A percentile compares a stretch with the other conserved stretches of the same genome.
Evolutionary conservation across 106 monocot species (phyloP).

Genomic region (Dioscorea dumetorum): DNA sequence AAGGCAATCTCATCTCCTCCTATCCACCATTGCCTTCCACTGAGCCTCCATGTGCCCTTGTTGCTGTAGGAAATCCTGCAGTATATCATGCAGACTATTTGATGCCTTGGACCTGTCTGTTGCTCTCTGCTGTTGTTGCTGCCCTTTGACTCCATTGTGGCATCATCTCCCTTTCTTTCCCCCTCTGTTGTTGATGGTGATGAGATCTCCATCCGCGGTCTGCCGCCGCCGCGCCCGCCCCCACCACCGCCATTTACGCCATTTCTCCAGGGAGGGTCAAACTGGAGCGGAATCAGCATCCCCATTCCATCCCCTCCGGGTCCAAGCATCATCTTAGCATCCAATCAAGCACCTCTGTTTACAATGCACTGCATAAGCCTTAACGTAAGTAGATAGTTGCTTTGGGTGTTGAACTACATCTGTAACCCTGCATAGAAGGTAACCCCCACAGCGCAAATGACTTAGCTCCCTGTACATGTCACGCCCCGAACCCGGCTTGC

Average conservation of each 20-base stretch:
- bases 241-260: neutral
- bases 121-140: slow-evolving; percentile 56
- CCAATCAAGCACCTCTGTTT: neutral
- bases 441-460: too few species aligned
- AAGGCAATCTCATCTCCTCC: slow-evolving; percentile 16
- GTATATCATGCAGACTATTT: slow-evolving; percentile 37
- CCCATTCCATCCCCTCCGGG: slow-evolving; percentile 11
- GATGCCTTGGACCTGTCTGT: slow-evolving; percentile 24
- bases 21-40: slow-evolving; percentile 74
- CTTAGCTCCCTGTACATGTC: too few species aligned
- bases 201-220: neutral
- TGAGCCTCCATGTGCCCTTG: slow-evolving; percentile 74
- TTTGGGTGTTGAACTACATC: too few species aligned
- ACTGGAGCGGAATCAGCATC: slow-evolving; percentile 21
- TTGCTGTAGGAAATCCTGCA: slow-evolving; percentile 80
- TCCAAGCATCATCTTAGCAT: slow-evolving; percentile 23
- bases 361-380: too few species aligned
- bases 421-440: too few species aligned
- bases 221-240: slow-evolving; percentile 10
- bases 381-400: too few species aligned
- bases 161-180: slow-evolving; percentile 39
- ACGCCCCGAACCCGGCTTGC: too few species aligned
- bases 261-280: too few species aligned
- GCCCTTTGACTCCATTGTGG: slow-evolving; percentile 71
- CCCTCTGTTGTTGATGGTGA: neutral